Base-by-base conservation (phyloP, 129 eudicot genomes). In the Deinandra increscens region DNA sequence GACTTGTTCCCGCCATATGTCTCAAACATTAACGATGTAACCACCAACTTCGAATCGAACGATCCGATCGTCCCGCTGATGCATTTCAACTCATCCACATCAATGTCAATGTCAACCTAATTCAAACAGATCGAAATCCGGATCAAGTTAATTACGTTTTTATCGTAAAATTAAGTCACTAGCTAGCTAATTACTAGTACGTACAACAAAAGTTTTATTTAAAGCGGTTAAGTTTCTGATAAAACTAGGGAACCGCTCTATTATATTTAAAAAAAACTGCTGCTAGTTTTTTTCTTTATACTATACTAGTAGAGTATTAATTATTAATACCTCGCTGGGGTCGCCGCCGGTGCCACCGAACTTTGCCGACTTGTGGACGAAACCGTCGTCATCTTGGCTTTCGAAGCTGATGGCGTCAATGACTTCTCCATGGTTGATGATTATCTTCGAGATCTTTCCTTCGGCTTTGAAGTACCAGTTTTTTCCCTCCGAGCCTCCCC, bases 301-400 rank as follows among this genome's bases (percentile, higher is more conserved):
- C n/a, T n/a, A n/a, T n/a, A n/a, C n/a, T n/a, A n/a, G n/a, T n/a
- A n/a, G n/a, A n/a, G n/a, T n/a, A n/a, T n/a, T n/a, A n/a, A n/a
- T n/a, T 1, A 15, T 20, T 14, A 4, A 11, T 43, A 77, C 82
- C 82, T 78, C 82, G 12, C 36, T 11, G 19, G 34, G 45, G 23
- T 64, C 77, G 26, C 82, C 82, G 64, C 73, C 77, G 3, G 6
- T 64, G 43, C 73, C 77, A 45, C 82, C 82, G 43, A 71, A 78
- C 69, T 48, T 71, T 2, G 50, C 53, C 3, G 82, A 78, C 44
- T 71, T 69, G 29, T 29, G 44, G 42, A 53, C 17, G 60, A 54
- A 64, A 13, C 69, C 78, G 0, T 71, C 77, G 5, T 78, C 78
- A 9, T 78, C 82, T 42, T 71, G 82, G 82, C 78, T 71, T 23